These are phyloP conservation scores for Elongisporangium undulatum DNA, from an alignment of 352 stramenopile species.

Conservation along the genomic window DNA sequence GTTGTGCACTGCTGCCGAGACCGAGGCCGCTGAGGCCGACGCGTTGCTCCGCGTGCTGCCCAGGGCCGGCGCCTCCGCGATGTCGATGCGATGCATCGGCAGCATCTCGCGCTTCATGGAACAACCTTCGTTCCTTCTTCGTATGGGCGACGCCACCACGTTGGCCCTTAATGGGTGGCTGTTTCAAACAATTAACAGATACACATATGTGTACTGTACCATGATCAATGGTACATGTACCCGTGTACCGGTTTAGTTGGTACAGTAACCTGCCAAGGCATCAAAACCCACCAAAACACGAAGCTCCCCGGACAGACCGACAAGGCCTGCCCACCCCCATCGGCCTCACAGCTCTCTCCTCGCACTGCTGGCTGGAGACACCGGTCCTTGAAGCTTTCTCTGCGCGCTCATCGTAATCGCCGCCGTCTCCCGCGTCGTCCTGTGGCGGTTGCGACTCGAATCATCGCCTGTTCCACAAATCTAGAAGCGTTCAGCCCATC, in stretches of 20 bases:
- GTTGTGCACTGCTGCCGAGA: not conserved
- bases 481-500: not conserved
- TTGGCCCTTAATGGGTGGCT: not conserved
- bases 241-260: not conserved
- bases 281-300: slow-evolving; percentile 2
- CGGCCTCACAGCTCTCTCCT: not conserved
- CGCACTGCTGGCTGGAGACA: not conserved
- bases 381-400: not conserved
- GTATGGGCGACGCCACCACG: not conserved
- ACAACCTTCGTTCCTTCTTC: not conserved
- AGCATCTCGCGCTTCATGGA: not conserved
- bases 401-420: not conserved
- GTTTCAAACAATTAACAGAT: not conserved
- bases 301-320: slow-evolving; percentile 1
- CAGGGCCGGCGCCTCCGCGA: slow-evolving; percentile 9
- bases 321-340: not conserved
- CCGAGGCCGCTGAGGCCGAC: not conserved
- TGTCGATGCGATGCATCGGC: slow-evolving; percentile 9
- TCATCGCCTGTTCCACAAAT: not conserved
- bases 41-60: not conserved
- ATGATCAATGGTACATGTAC: too few relatives aligned
- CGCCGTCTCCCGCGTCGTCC: not conserved
- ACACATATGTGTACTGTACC: too few relatives aligned
- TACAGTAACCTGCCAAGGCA: not conserved
- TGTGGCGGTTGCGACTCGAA: not conserved